Evolutionary conservation across 2,329 filamentous ascomycete genomes (phyloP), one percentile per base, ranked within the genome.

Genomic region (Penicillium fuscoglaucum): DNA sequence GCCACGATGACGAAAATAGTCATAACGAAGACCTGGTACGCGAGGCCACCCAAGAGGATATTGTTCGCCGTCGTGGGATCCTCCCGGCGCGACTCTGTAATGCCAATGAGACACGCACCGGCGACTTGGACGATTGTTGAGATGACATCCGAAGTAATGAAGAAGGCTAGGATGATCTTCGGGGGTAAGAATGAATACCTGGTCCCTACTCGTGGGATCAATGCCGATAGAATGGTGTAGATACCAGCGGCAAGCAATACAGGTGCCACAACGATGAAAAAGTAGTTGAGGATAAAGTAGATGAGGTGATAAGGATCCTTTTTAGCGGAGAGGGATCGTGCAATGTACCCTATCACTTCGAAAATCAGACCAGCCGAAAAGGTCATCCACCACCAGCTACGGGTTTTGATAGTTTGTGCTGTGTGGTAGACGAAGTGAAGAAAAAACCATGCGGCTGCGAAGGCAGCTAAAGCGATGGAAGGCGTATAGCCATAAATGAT

Each of bases 381-480:
- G 13, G 59, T 61, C 44, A 60, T 55, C 61, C 61, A 61, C 56
- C 59, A 61, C 61, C 61, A 63, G 33, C 61, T 63, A 24, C 61
- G 61, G 29, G 26, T 28, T 21, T 48, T 57, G 35, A 55, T 52
- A 2, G 43, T 56, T 45, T 59, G 61, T 6, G 24, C 35, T 0
- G 53, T 55, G 44, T 63, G 59, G 15, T 40, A 26, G n/a, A 63
- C 29, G 19, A 61, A 51, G 45, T 63, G 61, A 28, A 61, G 24
- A 19, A 61, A 59, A 29, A 63, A 63, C 61, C 61, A 59, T 5
- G 59, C 41, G 4, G 56, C 61, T 13, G 61, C 59, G 21, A 63
- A 59, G 10, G 56, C 61, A 10, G 61, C 59, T 12, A 63, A 41
- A 2, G 50, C 53, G 39, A 63, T 59, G 4, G 61, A 63, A 19